phyloP scores from a whole-genome alignment of 1,139 yeast species.

The Pichia sp. region DNA sequence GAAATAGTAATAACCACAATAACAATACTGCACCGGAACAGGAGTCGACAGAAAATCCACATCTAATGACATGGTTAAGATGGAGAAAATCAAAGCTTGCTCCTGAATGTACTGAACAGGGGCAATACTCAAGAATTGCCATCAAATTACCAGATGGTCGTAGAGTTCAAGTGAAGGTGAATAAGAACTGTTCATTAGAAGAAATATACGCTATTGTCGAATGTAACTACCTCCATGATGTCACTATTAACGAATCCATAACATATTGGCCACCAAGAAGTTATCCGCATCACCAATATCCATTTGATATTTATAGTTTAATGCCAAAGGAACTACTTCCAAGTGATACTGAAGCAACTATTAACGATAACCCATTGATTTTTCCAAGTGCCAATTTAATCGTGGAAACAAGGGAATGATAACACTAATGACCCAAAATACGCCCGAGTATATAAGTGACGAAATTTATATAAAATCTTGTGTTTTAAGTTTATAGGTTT shows the following conservation, averaged over 20 bases:
- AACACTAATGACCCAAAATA: no score
- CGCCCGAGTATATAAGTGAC: no score
- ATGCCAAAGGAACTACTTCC: conserved; percentile 47
- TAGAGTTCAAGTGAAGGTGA: conserved; percentile 48
- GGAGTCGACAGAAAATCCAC: background rate
- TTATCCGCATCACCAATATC: conserved; percentile 41
- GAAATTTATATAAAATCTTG: no score
- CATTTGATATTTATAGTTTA: conserved; percentile 50
- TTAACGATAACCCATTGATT: conserved; percentile 44
- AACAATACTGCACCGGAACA: conserved; percentile 10
- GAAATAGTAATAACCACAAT: no score
- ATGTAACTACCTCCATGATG: conserved; percentile 35
- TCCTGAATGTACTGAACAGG: conserved; percentile 33
- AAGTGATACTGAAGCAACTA: conserved; percentile 27
- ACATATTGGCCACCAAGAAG: conserved; percentile 35
- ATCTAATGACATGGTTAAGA: conserved; percentile 37
- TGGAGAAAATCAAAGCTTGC: conserved; percentile 43
- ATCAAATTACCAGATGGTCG: conserved; percentile 54
- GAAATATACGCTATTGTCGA: conserved; percentile 65
- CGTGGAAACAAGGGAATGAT: conserved; percentile 21
- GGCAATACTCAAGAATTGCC: conserved; percentile 50
- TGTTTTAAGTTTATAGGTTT: no score
- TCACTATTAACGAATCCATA: conserved; percentile 16
- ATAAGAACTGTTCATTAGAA: conserved; percentile 44
- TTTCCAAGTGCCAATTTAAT: conserved; percentile 63